Conservation (phyloP, 1,284 basidiomycete species). For the Waitea zeae region DNA sequence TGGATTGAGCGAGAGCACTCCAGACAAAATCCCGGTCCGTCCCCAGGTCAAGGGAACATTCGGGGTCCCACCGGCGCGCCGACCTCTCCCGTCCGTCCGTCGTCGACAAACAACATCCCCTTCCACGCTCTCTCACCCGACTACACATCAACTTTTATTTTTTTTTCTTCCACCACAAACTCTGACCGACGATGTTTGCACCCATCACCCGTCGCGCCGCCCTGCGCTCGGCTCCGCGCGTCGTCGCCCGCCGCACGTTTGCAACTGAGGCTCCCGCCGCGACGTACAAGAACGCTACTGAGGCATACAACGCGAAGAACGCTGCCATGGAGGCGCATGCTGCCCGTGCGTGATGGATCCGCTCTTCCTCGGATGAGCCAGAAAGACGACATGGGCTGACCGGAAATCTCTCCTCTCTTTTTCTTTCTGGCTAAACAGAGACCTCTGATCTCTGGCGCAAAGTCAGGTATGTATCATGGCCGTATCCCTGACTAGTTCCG, state of each 20-base stretch:
- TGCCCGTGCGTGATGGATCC: constrained; percentile 27
- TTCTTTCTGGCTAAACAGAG: constrained; percentile 34
- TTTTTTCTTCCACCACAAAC: constrained; percentile 5
- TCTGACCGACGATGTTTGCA: background rate
- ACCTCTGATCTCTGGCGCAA: constrained; percentile 71
- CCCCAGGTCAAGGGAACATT: too few species aligned
- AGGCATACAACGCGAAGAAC: constrained; percentile 35
- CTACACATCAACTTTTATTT: too few species aligned
- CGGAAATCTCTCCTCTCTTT: background rate
- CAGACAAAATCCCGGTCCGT: too few species aligned
- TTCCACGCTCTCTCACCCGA: background rate
- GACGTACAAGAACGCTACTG: constrained; percentile 18
- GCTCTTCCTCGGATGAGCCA: background rate
- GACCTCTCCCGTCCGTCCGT: too few species aligned
- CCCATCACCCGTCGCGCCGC: background rate
- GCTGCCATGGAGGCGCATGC: constrained; percentile 52
- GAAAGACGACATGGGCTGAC: background rate
- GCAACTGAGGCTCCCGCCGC: constrained; percentile 23
- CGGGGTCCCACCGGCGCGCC: too few species aligned
- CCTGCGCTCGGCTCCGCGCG: too few species aligned
- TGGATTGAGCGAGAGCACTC: too few species aligned
- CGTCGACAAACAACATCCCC: too few species aligned
- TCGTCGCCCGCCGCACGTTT: constrained; percentile 18
- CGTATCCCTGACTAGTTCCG: background rate
- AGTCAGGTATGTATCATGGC: constrained; percentile 41